phyloP scores from a whole-genome alignment of 2,329 filamentous ascomycete species.

The Aspergillus fumigatiaffinis region DNA sequence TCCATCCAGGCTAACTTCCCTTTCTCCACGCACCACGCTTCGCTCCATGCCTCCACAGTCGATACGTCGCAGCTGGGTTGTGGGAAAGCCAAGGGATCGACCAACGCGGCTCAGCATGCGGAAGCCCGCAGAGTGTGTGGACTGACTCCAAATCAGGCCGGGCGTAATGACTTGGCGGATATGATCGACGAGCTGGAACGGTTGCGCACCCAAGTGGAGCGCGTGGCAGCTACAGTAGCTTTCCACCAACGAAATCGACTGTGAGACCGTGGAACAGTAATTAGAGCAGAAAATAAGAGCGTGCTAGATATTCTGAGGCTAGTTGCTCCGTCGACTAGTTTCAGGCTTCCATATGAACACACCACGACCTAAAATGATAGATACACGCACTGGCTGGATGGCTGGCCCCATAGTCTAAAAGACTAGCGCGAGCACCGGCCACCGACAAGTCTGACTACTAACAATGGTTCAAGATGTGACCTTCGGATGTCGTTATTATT shows the following conservation, averaged over 20 bases:
- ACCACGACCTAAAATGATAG: conserved; percentile 7
- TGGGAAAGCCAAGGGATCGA: conserved; percentile 15
- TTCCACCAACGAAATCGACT: conserved; percentile 18
- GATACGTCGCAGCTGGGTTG: conserved; percentile 19
- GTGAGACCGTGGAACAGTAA: conserved; percentile 1
- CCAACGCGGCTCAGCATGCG: conserved; percentile 21
- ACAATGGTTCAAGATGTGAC: neutral
- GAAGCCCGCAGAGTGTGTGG: conserved; percentile 23
- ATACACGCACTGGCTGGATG: conserved; percentile 13
- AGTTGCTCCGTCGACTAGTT: neutral
- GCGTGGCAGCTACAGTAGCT: conserved; percentile 25
- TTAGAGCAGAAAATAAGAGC: neutral
- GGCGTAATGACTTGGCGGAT: conserved; percentile 25
- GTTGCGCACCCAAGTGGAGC: conserved; percentile 34
- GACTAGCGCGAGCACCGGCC: conserved; percentile 13
- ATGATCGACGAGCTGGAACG: conserved; percentile 35
- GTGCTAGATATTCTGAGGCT: neutral
- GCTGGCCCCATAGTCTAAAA: conserved; percentile 8
- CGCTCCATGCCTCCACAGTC: conserved; percentile 20
- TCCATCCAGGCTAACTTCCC: conserved; percentile 15
- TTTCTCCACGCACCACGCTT: conserved; percentile 22
- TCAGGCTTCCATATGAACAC: neutral
- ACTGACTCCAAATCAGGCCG: conserved; percentile 16
- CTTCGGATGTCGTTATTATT: neutral
- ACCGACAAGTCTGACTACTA: neutral